Base-by-base conservation (phyloP, 2,329 filamentous ascomycete species). In the Exophiala lecanii-corni region DNA sequence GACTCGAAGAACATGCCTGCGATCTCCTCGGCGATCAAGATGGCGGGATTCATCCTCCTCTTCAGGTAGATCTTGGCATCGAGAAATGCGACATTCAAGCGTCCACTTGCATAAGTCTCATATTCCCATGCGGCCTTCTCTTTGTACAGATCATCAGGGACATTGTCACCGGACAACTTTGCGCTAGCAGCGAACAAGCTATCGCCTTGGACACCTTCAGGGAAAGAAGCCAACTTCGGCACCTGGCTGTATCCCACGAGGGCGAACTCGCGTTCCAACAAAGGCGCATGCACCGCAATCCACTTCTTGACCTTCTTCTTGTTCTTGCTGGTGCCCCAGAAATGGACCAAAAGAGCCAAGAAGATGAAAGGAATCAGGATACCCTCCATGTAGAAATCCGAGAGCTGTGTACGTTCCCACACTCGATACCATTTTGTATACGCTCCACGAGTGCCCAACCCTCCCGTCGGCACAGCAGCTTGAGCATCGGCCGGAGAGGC, bases 391-490 rank as follows among this genome's bases (percentile, higher is more conserved):
- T 81, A 81, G 75, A 98, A 98, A 65, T 98, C 92, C 59, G 75
- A 76, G 47, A 83, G 71, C 18, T 81, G 81, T 59, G 89, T 82
- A 60, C 92, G 88, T 76, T 97, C 89, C 76, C 94, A 92, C 49
- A 97, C 74, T 43, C 89, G 88, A 71, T 97, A 98, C 92, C 92
- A 98, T 73, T 87, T 88, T 39, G 89, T 95, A 66, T 84, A 96
- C 32, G 63, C 66, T 33, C 74, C 72, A 35, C 68, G 64, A 33
- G 70, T 71, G 47, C 75, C 73, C 13, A 66, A 61, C 21, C 60
- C 56, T 32, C 46, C 55, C 15, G 56, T 52, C 23, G 57, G 59
- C 43, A 64, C 66, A 46, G 74, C 64, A 43, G 73, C 66, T 51
- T 73, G 67, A 47, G 72, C 67, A 45, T 67, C 67, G 33, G 71